Evolutionary conservation across 495 filamentous ascomycete genomes (phyloP).

Genomic region (Penicillium subrubescens): DNA sequence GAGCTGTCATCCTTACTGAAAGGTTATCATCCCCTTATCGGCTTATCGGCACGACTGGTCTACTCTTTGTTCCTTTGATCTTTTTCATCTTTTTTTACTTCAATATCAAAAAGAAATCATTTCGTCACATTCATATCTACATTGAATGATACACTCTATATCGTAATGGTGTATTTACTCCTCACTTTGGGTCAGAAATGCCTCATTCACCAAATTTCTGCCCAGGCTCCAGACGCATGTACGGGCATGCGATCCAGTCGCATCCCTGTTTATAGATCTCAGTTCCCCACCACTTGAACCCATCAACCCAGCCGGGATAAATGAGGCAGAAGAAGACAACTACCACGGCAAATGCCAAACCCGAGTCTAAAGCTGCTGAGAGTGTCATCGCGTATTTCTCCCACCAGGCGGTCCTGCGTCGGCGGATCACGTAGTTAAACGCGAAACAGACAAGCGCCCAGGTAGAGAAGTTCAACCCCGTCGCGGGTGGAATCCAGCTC

Average conservation of each 20-base stretch:
- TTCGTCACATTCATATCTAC: not conserved
- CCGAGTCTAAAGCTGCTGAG: constrained; percentile 79
- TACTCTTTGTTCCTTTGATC: not conserved
- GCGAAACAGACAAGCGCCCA: constrained; percentile 69
- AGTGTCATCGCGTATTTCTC: constrained; percentile 88
- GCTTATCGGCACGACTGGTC: not conserved
- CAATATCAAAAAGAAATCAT: not conserved
- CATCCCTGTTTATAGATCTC: constrained; percentile 37
- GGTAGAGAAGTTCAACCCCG: constrained; percentile 33
- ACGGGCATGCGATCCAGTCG: constrained; percentile 35
- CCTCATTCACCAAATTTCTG: constrained; percentile 28
- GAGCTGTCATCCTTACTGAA: not conserved
- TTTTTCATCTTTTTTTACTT: not conserved
- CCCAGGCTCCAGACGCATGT: constrained; percentile 26
- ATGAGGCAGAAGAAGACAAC: constrained; percentile 73
- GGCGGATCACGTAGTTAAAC: constrained; percentile 76
- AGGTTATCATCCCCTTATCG: not conserved
- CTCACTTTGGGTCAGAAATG: not conserved
- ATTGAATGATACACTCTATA: not conserved
- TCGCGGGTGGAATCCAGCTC: constrained; percentile 79
- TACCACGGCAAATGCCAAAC: constrained; percentile 75
- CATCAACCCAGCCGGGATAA: constrained; percentile 31
- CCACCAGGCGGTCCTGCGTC: constrained; percentile 73
- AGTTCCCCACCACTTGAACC: constrained; percentile 34
- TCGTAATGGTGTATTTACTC: not conserved